Percentiles rank a stretch among this genome's conserved stretches.
phyloP scores from a whole-genome alignment of 192 early-diverging fungal species.

The Diversispora epigaea region DNA sequence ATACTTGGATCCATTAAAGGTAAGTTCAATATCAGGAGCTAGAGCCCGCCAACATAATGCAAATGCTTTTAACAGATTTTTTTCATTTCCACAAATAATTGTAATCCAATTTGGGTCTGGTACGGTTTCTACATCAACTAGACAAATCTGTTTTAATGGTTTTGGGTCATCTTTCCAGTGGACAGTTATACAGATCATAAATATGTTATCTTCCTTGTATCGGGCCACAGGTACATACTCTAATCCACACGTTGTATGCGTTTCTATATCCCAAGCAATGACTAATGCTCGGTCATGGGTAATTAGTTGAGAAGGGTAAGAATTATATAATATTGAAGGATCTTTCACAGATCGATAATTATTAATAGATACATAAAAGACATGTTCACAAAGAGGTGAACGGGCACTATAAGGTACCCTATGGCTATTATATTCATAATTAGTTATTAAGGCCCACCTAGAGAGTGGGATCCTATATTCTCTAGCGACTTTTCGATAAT shows the following conservation, averaged over 20 bases:
- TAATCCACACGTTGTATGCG: background rate
- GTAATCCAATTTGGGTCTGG: too few relatives aligned
- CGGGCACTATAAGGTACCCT: too few relatives aligned
- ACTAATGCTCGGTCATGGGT: conserved; percentile 7
- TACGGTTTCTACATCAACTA: background rate
- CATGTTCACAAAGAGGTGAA: too few relatives aligned
- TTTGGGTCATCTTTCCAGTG: conserved; percentile 5
- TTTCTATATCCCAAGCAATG: conserved; percentile 4
- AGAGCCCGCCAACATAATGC: background rate
- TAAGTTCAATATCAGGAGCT: background rate
- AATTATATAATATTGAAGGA: background rate
- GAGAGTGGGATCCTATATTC: conserved; percentile 5
- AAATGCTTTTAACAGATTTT: background rate
- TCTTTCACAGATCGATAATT: too few relatives aligned
- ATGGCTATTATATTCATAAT: too few relatives aligned
- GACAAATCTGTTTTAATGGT: background rate
- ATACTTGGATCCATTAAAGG: background rate
- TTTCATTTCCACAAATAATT: background rate
- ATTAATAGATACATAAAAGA: too few relatives aligned
- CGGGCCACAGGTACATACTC: background rate
- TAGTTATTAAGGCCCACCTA: background rate
- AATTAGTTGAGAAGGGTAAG: too few relatives aligned
- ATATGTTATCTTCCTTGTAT: background rate
- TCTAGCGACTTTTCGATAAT: too few relatives aligned
- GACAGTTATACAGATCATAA: conserved; percentile 1